Evolutionary conservation across 768 basidiomycete genomes (phyloP), one percentile per base, ranked within the genome.

Genomic region (Favolaschia claudopus): DNA sequence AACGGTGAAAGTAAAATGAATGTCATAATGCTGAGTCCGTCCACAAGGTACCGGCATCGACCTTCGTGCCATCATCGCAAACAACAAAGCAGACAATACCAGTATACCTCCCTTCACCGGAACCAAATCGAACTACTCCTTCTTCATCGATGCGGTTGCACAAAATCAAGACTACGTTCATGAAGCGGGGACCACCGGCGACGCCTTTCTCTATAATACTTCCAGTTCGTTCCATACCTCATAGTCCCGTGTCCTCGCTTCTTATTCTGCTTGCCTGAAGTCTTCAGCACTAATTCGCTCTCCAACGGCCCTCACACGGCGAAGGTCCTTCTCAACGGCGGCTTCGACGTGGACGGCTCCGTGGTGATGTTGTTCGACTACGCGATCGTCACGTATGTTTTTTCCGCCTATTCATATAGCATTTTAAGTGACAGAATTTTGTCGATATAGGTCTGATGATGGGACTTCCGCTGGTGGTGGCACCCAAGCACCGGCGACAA

Each of bases 21-120:
- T 9, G 28, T 24, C 12, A 42, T 55, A 15, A 55, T 46, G 20
- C 39, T 55, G 44, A 5, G 24, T 15, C n/a, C n/a, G n/a, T n/a
- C n/a, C n/a, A n/a, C n/a, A n/a, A 55, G 54, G 54, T 3, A 47
- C 37, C 8, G 54, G 54, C 28, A 55, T 55, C 54, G 54, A 55
- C 37, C 22, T 55, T 17, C 54, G 54, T 8, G 46, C 44, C 20
- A 55, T 55, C 27, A 47, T 55, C 14, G 36, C 45, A 29, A 55
- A 55, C 54, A 55, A 55, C 42, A 12, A n/a, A 32, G 29, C 19
- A 1, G 45, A n/a, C n/a, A n/a, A 33, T 33, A 20, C 54, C 17
- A 33, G 45, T 17, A 55, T 55, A 55, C 54, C 45, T 38, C 33
- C 54, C 12, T 46, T 46, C 10, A 55, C 54, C 33, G 54, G 54